Percentiles rank a stretch among this genome's conserved stretches.
Evolutionary conservation across 176 grass and related monocot genomes (phyloP).

Genomic region (Aegilops bicornis): DNA sequence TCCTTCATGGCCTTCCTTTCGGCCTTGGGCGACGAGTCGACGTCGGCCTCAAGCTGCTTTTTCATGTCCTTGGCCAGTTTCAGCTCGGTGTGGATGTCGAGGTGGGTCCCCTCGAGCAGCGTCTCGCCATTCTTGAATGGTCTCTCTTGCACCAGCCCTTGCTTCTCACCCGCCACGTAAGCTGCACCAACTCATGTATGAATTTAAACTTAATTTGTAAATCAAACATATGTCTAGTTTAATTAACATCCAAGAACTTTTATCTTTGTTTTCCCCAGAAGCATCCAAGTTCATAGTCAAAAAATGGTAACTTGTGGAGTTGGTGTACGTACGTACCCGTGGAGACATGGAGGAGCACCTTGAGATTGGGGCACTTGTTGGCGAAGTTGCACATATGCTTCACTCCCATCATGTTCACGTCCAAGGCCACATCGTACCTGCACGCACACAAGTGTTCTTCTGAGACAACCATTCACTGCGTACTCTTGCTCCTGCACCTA

Average conservation of each 20-base stretch:
- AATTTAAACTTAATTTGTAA: not conserved
- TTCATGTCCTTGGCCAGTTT: slow-evolving; percentile 43
- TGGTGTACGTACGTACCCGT: slow-evolving; percentile 38
- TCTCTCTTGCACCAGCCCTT: slow-evolving; percentile 53
- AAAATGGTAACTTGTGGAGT: no score
- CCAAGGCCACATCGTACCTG: slow-evolving; percentile 55
- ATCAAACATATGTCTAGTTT: not conserved
- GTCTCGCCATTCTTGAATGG: slow-evolving; percentile 49
- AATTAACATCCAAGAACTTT: not conserved
- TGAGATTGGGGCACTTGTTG: slow-evolving; percentile 59
- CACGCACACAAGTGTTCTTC: not conserved
- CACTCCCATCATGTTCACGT: slow-evolving; percentile 48
- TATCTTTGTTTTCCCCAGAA: no score
- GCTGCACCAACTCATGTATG: not conserved
- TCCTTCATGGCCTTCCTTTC: slow-evolving; percentile 69
- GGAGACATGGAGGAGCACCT: slow-evolving; percentile 79
- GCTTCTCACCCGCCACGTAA: slow-evolving; percentile 46
- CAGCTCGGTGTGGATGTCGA: slow-evolving; percentile 61
- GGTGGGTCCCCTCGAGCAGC: slow-evolving; percentile 28
- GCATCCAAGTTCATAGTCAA: no score
- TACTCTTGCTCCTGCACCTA: no score
- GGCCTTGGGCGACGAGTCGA: slow-evolving; percentile 24
- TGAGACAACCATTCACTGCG: no score
- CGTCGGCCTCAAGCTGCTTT: slow-evolving; percentile 27
- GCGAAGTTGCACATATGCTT: slow-evolving; percentile 48